These are phyloP conservation scores for Triglochin maritima DNA, from an alignment of 106 monocot species.

Conservation along the genomic window DNA sequence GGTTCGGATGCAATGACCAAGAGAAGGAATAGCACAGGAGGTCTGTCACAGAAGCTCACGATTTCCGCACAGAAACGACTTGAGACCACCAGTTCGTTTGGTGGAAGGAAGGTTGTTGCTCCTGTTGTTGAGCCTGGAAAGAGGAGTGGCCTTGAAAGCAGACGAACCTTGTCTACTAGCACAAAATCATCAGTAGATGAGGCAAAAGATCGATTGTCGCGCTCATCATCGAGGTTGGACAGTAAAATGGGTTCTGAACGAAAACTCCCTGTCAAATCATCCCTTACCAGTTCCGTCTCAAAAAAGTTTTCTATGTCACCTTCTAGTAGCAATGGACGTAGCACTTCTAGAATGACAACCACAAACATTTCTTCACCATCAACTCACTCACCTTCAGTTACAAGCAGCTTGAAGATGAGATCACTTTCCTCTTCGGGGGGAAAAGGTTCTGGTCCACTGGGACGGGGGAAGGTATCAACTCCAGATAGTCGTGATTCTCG, in stretches of 20 bases:
- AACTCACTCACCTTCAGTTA: slow-evolving; percentile 23
- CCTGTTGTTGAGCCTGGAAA: slow-evolving; percentile 23
- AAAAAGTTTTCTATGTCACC: slow-evolving; percentile 26
- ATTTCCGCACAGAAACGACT: slow-evolving; percentile 5
- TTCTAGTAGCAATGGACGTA: slow-evolving; percentile 22
- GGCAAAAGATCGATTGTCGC: slow-evolving; percentile 8
- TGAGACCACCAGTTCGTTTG: slow-evolving; percentile 20
- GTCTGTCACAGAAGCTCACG: slow-evolving; percentile 15
- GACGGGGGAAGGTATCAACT: slow-evolving; percentile 44
- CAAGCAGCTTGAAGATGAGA: slow-evolving; percentile 32
- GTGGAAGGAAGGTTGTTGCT: slow-evolving; percentile 23
- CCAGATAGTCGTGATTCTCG: slow-evolving; percentile 46
- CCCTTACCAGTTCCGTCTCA: slow-evolving; percentile 22
- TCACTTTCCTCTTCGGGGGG: slow-evolving; percentile 37
- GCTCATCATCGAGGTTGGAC: slow-evolving; percentile 11
- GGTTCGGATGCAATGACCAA: slow-evolving; percentile 17
- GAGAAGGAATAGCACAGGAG: slow-evolving; percentile 67
- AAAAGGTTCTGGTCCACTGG: slow-evolving; percentile 28
- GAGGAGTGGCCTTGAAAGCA: slow-evolving; percentile 20
- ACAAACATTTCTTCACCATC: slow-evolving; percentile 39
- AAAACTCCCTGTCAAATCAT: slow-evolving; percentile 31
- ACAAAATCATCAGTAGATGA: slow-evolving; percentile 12
- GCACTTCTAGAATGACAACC: slow-evolving; percentile 25
- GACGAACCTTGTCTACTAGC: slow-evolving; percentile 29
- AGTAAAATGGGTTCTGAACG: slow-evolving; percentile 16